phyloP scores from a whole-genome alignment of 2,329 filamentous ascomycete genomes.

The Botryosphaeria dothidea region DNA sequence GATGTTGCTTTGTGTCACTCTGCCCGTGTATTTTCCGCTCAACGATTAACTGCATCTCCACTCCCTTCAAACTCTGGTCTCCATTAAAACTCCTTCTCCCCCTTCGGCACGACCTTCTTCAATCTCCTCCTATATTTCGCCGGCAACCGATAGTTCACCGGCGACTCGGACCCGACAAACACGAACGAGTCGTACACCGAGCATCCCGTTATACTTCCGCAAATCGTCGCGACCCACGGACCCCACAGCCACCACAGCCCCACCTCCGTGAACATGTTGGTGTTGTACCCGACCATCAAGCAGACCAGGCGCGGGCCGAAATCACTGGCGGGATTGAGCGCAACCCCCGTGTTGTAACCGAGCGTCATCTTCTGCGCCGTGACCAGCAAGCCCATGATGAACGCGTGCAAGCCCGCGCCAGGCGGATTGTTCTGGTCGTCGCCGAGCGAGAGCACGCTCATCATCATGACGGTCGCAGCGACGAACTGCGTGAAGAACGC shows the following conservation, averaged over 20 bases:
- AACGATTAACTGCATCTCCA: too few species aligned
- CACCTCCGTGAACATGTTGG: slow-evolving; percentile 40
- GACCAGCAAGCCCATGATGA: slow-evolving; percentile 44
- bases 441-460: slow-evolving; percentile 38
- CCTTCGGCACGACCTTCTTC: neutral
- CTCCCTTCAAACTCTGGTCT: too few species aligned
- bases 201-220: slow-evolving; percentile 33
- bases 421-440: slow-evolving; percentile 48
- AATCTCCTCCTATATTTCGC: slow-evolving; percentile 26
- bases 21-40: too few species aligned
- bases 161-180: slow-evolving; percentile 41
- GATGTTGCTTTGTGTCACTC: too few species aligned
- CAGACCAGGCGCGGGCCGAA: slow-evolving; percentile 52
- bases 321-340: slow-evolving; percentile 53
- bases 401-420: slow-evolving; percentile 45
- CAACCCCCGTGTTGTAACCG: slow-evolving; percentile 49
- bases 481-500: slow-evolving; percentile 43
- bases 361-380: slow-evolving; percentile 42
- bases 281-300: slow-evolving; percentile 47
- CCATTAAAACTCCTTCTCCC: neutral
- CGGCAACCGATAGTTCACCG: slow-evolving; percentile 43
- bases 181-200: slow-evolving; percentile 39
- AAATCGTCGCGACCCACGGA: slow-evolving; percentile 35
- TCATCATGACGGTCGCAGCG: slow-evolving; percentile 31
- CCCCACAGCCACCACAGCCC: slow-evolving; percentile 40